Evolutionary conservation across 1,139 yeast species (phyloP).

Genomic region (Geotrichum citri-aurantii): DNA sequence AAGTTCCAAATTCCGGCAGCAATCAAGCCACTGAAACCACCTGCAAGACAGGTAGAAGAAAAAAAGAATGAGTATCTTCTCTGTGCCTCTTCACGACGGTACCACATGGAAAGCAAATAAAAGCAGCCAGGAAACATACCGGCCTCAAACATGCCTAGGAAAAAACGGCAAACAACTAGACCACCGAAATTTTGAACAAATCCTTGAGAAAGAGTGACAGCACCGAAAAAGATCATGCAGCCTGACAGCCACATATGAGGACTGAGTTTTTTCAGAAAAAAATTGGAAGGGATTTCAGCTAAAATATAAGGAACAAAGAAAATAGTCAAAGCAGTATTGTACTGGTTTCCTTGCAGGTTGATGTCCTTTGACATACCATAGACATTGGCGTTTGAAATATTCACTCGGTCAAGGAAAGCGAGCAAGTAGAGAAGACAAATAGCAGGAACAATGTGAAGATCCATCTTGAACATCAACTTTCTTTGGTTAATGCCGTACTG

Average conservation of each 20-base stretch:
- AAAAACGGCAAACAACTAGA: constrained; percentile 44
- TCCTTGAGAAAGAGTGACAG: constrained; percentile 45
- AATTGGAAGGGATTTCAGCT: constrained; percentile 48
- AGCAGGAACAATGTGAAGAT: constrained; percentile 25
- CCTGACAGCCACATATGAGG: constrained; percentile 43
- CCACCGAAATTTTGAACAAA: constrained; percentile 41
- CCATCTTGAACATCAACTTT: constrained; percentile 23
- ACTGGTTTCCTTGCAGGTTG: constrained; percentile 43
- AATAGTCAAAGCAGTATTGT: constrained; percentile 48
- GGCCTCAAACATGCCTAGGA: constrained; percentile 54
- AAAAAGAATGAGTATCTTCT: constrained; percentile 54
- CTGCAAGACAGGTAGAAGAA: constrained; percentile 44
- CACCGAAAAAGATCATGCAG: constrained; percentile 51
- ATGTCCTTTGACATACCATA: constrained; percentile 51
- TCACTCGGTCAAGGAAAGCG: constrained; percentile 53
- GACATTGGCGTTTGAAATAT: constrained; percentile 54
- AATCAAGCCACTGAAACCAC: constrained; percentile 35
- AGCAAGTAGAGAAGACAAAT: constrained; percentile 47
- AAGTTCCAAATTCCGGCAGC: constrained; percentile 38
- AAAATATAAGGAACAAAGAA: constrained; percentile 49
- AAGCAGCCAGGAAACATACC: constrained; percentile 48
- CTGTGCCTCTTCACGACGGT: constrained; percentile 36
- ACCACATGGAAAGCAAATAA: constrained; percentile 32
- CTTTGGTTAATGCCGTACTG: constrained; percentile 39
- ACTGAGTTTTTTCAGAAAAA: constrained; percentile 33